A percentile compares a stretch with the other conserved stretches of the same genome.
phyloP scores from a whole-genome alignment of 495 filamentous ascomycete species.

The Penicillium fimorum region DNA sequence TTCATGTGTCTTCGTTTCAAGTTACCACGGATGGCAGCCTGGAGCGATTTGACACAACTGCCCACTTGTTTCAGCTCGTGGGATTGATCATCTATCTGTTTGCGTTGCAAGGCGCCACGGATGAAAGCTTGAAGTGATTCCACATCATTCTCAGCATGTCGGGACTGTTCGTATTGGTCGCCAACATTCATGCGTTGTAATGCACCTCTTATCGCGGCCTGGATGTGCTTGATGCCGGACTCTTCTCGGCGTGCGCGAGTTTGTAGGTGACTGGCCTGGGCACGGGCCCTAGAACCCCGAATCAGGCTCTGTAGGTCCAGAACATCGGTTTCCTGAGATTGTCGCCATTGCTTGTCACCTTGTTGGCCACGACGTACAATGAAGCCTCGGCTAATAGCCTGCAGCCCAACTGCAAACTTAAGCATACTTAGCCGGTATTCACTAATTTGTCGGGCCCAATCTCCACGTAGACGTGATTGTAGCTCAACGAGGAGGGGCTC shows the following conservation, averaged over 20 bases:
- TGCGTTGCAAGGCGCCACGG: slow-evolving; percentile 55
- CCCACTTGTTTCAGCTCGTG: slow-evolving; percentile 48
- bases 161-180: slow-evolving; percentile 42
- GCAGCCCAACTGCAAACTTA: slow-evolving; percentile 69
- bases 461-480: slow-evolving; percentile 80
- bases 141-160: slow-evolving; percentile 55
- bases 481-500: slow-evolving; percentile 77
- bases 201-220: slow-evolving; percentile 62
- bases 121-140: slow-evolving; percentile 59
- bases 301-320: slow-evolving; percentile 81
- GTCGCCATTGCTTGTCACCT: slow-evolving; percentile 63
- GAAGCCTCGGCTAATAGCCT: slow-evolving; percentile 78
- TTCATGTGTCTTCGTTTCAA: slow-evolving; percentile 44
- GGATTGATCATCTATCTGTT: slow-evolving; percentile 43
- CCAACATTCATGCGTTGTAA: slow-evolving; percentile 49
- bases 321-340: slow-evolving; percentile 68
- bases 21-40: slow-evolving; percentile 65
- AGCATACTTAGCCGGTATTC: slow-evolving; percentile 78
- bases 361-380: slow-evolving; percentile 64
- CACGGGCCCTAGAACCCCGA: slow-evolving; percentile 71
- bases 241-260: slow-evolving; percentile 57
- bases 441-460: slow-evolving; percentile 72
- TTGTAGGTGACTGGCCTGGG: slow-evolving; percentile 62
- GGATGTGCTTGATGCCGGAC: slow-evolving; percentile 56
- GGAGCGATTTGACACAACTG: slow-evolving; percentile 57